phyloP scores from a whole-genome alignment of 179 eudicot genomes.

The Drosera spatulata region DNA sequence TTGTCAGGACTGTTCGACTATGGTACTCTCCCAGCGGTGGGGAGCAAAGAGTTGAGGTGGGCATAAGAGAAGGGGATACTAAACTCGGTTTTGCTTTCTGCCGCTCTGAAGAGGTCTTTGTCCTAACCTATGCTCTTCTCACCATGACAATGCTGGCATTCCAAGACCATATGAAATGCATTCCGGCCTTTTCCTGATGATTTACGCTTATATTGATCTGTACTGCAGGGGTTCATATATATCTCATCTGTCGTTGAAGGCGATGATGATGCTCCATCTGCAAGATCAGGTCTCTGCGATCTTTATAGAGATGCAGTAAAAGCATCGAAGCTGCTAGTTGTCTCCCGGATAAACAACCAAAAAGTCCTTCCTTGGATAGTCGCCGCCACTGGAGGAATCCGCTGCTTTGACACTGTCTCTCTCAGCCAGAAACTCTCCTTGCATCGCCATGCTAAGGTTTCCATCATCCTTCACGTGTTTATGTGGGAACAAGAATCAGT shows the following conservation, averaged over 20 bases:
- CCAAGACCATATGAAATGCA: no score
- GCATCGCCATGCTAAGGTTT: slow-evolving; percentile 59
- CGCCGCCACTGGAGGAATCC: slow-evolving; percentile 55
- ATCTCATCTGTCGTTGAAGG: slow-evolving; percentile 57
- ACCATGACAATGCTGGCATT: background rate
- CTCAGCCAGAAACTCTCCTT: slow-evolving; percentile 80
- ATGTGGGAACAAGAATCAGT: slow-evolving; percentile 30
- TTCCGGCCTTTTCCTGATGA: no score
- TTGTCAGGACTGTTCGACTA: slow-evolving; percentile 79
- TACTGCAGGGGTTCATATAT: slow-evolving; percentile 70
- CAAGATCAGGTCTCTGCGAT: slow-evolving; percentile 59
- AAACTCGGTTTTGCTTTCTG: slow-evolving; percentile 81
- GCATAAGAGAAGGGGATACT: slow-evolving; percentile 44
- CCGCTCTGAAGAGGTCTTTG: slow-evolving; percentile 58
- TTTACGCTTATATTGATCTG: background rate
- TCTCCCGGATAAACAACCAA: slow-evolving; percentile 57
- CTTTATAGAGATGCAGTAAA: slow-evolving; percentile 49
- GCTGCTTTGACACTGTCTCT: slow-evolving; percentile 80
- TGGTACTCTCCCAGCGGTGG: slow-evolving; percentile 83
- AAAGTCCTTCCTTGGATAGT: slow-evolving; percentile 89
- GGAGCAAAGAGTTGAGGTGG: slow-evolving; percentile 50
- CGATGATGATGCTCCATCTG: slow-evolving; percentile 44
- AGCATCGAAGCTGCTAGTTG: slow-evolving; percentile 45
- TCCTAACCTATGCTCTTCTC: background rate
- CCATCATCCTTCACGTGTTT: slow-evolving; percentile 52